Conservation (phyloP, 441 rosid species). For the Cnidoscolus chayamansa region DNA sequence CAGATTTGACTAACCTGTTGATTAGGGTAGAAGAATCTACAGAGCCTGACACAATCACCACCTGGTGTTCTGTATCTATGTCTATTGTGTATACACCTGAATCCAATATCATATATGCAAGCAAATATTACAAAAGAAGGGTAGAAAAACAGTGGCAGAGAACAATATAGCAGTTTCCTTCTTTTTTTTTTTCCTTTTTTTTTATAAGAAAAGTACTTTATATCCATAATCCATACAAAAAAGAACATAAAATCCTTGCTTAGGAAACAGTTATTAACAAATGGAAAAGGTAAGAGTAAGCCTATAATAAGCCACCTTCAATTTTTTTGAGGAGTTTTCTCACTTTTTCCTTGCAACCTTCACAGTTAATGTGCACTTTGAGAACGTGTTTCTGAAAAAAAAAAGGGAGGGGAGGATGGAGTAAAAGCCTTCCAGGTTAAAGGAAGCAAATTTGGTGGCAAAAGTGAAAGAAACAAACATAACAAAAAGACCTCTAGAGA, state of each 20-base stretch:
- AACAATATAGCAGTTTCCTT: not conserved
- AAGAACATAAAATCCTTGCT: not conserved
- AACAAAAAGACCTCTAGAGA: not conserved
- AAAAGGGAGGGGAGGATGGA: not conserved
- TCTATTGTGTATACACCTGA: slow-evolving; percentile 66
- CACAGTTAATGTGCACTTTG: slow-evolving; percentile 66
- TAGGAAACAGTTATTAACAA: not conserved
- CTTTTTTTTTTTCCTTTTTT: too few species aligned
- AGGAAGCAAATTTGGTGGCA: slow-evolving; percentile 1
- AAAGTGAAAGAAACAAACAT: not conserved
- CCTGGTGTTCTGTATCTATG: slow-evolving; percentile 48
- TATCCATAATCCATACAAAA: not conserved
- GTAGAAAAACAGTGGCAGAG: not conserved
- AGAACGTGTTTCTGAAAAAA: slow-evolving; percentile 54
- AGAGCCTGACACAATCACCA: slow-evolving; percentile 54
- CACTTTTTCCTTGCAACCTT: slow-evolving; percentile 69
- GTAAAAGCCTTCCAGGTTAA: slow-evolving; percentile 1
- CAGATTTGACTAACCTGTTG: slow-evolving; percentile 48
- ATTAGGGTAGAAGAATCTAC: slow-evolving; percentile 48
- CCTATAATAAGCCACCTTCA: slow-evolving; percentile 42
- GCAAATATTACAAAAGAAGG: not conserved
- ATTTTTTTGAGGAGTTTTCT: slow-evolving; percentile 61
- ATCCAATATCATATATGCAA: slow-evolving; percentile 14
- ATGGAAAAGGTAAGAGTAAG: not conserved
- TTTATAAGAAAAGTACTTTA: too few species aligned